Base-by-base conservation (phyloP, 768 basidiomycete species). In the Xerocomus brunneocitrinus region DNA sequence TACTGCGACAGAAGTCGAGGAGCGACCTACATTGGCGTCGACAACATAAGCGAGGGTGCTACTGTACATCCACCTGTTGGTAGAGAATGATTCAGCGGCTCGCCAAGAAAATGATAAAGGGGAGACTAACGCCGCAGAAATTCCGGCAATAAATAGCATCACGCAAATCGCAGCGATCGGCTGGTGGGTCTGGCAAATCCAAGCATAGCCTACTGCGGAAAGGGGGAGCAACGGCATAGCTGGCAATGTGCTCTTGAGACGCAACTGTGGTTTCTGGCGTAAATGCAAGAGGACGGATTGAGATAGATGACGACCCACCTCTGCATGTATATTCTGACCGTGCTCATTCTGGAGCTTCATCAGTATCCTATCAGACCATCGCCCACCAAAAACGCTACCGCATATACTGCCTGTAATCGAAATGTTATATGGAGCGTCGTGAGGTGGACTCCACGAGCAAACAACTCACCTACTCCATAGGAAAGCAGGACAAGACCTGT, bases 21-120 rank as follows among this genome's bases (percentile, higher is more conserved):
- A 90, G 8, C 88, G 80, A 7, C 93, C 93, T 7, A 74, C 72
- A 63, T 95, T 95, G 7, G 90, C 83, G 61, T 95, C 93, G 16
- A 94, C 89, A 40, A 94, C 79, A 63, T 92, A 95, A 0, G 91
- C 87, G 22, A 95, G 74, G 1, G 85, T 84, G 36, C 80, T 83
- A 2, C 80, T 73, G 63, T 84, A 87, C 48, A 83, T 79, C 68
- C 76, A 75, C 54, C 79, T 82, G 47, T 39, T 13, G 4, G 19
- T 7, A 28, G 30, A 38, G 41, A 49, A 13, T 16, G 13, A 13
- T 22, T 55, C 7, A 49, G 25, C 14, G 12, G 3, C 4, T 22
- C 5, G 25, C 47, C 51, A 36, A 2, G 14, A 8, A 3, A 27
- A 8, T 8, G 14, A 27, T n/a, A 52, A 27, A 31, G 12, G 10